Evolutionary conservation across 1,284 basidiomycete genomes (phyloP).

Genomic region (Pseudozyma sp.): DNA sequence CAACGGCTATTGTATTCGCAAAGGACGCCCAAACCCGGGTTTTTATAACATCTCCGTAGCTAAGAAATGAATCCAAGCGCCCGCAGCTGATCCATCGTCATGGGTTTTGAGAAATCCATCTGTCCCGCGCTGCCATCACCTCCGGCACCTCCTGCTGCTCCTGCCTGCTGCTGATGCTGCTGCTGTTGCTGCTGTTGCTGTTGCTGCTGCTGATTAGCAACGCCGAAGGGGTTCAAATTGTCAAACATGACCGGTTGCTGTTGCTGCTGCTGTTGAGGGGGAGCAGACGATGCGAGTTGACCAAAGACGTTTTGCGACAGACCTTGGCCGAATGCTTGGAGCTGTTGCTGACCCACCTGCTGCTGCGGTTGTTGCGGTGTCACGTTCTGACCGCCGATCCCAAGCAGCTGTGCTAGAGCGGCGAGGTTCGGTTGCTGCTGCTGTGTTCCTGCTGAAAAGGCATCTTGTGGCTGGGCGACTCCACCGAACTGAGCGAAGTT

Average conservation of each 20-base stretch:
- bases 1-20: no score
- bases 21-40: no score
- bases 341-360: conserved; percentile 7
- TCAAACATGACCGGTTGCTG: conserved; percentile 14
- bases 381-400: conserved; percentile 23
- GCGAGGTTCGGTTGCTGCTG: conserved; percentile 28
- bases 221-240: conserved; percentile 7
- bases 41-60: no score
- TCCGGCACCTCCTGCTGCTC: background rate
- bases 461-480: background rate
- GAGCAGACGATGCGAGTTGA: conserved; percentile 1
- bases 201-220: background rate
- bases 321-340: conserved; percentile 4
- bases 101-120: conserved; percentile 42
- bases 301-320: conserved; percentile 15
- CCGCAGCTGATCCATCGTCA: conserved; percentile 48
- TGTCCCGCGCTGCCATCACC: background rate
- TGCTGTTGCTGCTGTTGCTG: background rate
- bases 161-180: conserved; percentile 15
- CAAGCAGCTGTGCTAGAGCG: conserved; percentile 24
- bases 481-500: conserved; percentile 11
- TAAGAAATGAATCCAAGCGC: conserved; percentile 44
- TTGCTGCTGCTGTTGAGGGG: conserved; percentile 2
- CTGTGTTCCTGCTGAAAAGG: background rate
- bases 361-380: conserved; percentile 13